Evolutionary conservation across 129 eudicot genomes (phyloP).

Genomic region (Rutidosis leptorrhynchoides): DNA sequence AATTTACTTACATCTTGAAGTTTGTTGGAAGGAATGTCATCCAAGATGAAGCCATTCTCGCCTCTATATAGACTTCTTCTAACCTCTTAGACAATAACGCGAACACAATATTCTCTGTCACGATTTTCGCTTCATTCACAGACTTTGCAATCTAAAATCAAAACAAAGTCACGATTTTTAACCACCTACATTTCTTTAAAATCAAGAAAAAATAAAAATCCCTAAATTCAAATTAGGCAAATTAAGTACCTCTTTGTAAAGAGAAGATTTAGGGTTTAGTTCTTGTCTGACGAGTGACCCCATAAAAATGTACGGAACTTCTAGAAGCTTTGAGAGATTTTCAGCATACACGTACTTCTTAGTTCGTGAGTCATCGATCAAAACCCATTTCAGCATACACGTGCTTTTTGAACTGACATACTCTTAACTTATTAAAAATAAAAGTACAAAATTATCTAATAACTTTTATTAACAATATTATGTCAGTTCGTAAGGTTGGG

Average conservation of each 20-base stretch:
- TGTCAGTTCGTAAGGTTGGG: too few relatives aligned
- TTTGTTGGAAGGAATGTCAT: slow-evolving; percentile 79
- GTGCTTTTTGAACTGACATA: too few relatives aligned
- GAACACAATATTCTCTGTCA: slow-evolving; percentile 76
- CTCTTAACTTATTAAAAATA: too few relatives aligned
- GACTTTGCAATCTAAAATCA: slow-evolving; percentile 57
- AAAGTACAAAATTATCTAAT: too few relatives aligned
- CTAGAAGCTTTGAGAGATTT: slow-evolving; percentile 64
- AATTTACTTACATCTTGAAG: slow-evolving; percentile 83
- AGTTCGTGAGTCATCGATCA: slow-evolving; percentile 78
- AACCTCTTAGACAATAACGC: slow-evolving; percentile 74
- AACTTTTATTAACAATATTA: too few relatives aligned
- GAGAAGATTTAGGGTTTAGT: slow-evolving; percentile 62
- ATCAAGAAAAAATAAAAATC: too few relatives aligned
- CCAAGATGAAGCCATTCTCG: slow-evolving; percentile 88
- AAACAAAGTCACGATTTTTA: neutral
- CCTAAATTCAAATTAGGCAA: neutral
- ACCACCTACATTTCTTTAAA: neutral
- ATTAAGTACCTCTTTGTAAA: slow-evolving; percentile 60
- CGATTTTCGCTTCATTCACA: slow-evolving; percentile 80
- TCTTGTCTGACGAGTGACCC: slow-evolving; percentile 79
- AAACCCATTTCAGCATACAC: slow-evolving; percentile 95
- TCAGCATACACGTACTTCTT: slow-evolving; percentile 73
- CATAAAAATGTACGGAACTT: slow-evolving; percentile 82
- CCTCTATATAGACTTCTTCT: slow-evolving; percentile 82